Base-by-base conservation (phyloP, 2,329 filamentous ascomycete species). In the Leptographium wingfieldii region DNA sequence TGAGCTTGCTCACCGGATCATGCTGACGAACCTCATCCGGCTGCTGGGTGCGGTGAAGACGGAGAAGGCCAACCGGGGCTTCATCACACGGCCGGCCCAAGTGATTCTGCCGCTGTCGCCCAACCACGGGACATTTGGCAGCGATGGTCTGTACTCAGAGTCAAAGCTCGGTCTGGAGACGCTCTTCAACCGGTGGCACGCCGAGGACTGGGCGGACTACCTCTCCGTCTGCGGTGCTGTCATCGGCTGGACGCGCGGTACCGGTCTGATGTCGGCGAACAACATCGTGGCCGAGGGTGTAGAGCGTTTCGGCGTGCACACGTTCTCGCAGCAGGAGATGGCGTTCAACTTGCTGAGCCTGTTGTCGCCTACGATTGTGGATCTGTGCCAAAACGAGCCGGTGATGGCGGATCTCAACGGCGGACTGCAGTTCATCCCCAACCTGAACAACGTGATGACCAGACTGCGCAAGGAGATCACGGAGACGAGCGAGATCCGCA, bases 291-390 rank as follows among this genome's bases (percentile, higher is more conserved):
- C 94, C 43, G 92, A 97, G 73, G 94, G 92, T 62, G 90, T 99
- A 60, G 94, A 99, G 78, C 90, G 89, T 68, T 94, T 95, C 66
- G 94, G 94, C 68, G 94, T 97, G 31, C 91, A 94, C 68, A 99
- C 94, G 4, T 99, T 99, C 80, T 97, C 92, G 11, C 94, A 97
- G 76, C 91, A 96, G 72, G 94, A 99, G 75, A 99, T 99, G 94
- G 94, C 94, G 19, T 99, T 99, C 81, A 99, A 99, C 76, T 76
- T 99, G 66, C 83, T 99, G 53, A 92, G 94, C 66, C 83, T 99
- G 58, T 96, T 99, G 94, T 88, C 92, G 1, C 92, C 94, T 46
- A 82, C 86, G 33, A 89, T 99, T 68, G 92, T 96, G 66, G 91
- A 99, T 71, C 83, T 99, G 52, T 99, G 94, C 80, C 94, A 99